Base-by-base conservation (phyloP, 2,329 filamentous ascomycete species). In the Dactylellina leptospora region DNA sequence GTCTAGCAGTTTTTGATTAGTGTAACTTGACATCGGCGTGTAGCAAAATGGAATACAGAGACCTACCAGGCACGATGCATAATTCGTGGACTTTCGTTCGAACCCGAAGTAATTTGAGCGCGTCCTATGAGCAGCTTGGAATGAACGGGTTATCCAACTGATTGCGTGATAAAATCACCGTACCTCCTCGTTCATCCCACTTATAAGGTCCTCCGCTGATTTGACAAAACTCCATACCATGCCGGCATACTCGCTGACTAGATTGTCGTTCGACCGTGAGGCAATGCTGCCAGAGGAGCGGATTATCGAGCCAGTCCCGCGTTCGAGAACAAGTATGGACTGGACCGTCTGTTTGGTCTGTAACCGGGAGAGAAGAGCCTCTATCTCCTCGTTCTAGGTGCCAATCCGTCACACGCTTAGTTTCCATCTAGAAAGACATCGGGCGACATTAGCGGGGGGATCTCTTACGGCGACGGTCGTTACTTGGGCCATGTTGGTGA, bases 31-130 rank as follows among this genome's bases (percentile, higher is more conserved):
- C 8, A 51, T 22, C 13, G 20, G 33, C 13, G 10, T 20, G 28
- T 20, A 33, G 18, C 47, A 47, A 8, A 70, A 70, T 44, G 56
- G 22, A 22, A 27, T 33, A 16, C 30, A 18, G 30, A 23, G n/a
- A 36, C 13, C 79, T 78, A 84, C 83, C 83, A 58, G 90, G 90
- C 18, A 93, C 89, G 77, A 95, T 91, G 69, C 95, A 89, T 74
- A 95, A 81, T 79, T 96, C 91, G 76, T 92, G 90, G 79, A 90
- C 92, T 82, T 88, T 92, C n/a, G 90, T 93, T 75, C 91, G 85
- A 74, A 96, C 78, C 74, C 90, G 84, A 55, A 95, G 80, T 50
- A 95, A 82, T 80, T 88, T 92, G 74, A 93, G 80, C 78, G 93
- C 90, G 77, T 95, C 91, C 84, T 71, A 53, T 18, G 10, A 13